Conservation (phyloP, 345 rosid genomes). For the Euphorbia lathyris region DNA sequence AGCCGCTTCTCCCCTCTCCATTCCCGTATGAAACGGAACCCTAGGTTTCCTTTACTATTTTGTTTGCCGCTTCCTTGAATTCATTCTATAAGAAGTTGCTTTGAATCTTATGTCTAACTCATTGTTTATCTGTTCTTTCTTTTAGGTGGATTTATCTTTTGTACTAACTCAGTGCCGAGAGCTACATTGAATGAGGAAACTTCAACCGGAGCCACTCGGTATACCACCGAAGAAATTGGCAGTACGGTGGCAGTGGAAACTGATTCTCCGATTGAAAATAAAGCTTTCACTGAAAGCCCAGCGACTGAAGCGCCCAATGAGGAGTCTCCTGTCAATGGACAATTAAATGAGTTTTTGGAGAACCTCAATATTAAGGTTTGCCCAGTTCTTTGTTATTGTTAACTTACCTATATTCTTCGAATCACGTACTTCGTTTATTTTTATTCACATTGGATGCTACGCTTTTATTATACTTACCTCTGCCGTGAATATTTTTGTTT, state of each 20-base stretch:
- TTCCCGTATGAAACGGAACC: constrained; percentile 39
- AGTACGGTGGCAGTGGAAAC: constrained; percentile 30
- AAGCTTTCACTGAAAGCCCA: constrained; percentile 23
- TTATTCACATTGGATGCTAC: not conserved
- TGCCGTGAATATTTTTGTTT: not conserved
- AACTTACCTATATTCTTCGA: not conserved
- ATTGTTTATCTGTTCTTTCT: not conserved
- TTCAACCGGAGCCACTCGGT: constrained; percentile 33
- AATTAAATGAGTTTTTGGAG: constrained; percentile 44
- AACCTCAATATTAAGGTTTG: constrained; percentile 58
- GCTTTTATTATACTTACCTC: too few relatives aligned
- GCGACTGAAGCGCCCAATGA: constrained; percentile 25
- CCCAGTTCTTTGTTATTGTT: not conserved
- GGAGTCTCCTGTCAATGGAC: constrained; percentile 35
- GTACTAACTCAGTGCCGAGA: constrained; percentile 31
- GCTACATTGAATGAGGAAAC: constrained; percentile 51
- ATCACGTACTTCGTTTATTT: not conserved
- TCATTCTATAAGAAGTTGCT: not conserved
- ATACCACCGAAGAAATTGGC: constrained; percentile 38
- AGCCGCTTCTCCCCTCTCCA: constrained; percentile 8
- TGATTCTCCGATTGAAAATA: constrained; percentile 27
- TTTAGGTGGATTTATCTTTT: constrained; percentile 29
- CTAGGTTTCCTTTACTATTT: constrained; percentile 22
- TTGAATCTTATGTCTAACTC: not conserved
- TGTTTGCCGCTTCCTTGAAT: not conserved